Evolutionary conservation across 192 early-diverging fungal species (phyloP), one percentile per base, ranked within the genome.

Genomic region (Podila verticillata): DNA sequence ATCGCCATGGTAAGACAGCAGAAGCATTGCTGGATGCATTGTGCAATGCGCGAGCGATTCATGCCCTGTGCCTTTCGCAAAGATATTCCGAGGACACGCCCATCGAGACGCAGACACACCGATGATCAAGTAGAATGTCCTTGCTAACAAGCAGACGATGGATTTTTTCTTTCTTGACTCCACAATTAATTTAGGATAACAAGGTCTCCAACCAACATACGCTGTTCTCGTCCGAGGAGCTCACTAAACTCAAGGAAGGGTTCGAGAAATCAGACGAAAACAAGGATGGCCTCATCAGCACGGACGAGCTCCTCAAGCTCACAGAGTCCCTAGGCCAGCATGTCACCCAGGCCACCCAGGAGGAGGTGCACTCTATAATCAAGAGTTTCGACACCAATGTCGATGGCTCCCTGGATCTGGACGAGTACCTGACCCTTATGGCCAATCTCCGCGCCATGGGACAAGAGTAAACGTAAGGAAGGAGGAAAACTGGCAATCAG

Each of bases 381-480:
- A 19, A 49, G 20, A 22, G 24, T 19, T 70, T 70, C 51, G 68
- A 70, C n/a, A 61, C 59, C 59, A 51, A 70, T 22, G n/a, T 24
- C 28, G 68, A 70, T 51, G 68, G 68, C 17, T 30, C 57, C 15
- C 39, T 70, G 10, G 47, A 62, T 31, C 31, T 49, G 5, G 24
- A 70, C 7, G 68, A 70, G 29, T 70, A 61, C 30, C 4, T 70
- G 31, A 48, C 22, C 13, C 39, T 64, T n/a, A 54, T 54, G 51
- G 51, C 51, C 51, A 54, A 54, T n/a, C 51, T 54, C 51, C 51
- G 51, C 7, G 51, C 51, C 24, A 24, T 54, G 2, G 51, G 51
- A 54, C 22, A 26, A 8, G 51, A 54, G 51, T 54, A 26, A 54
- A 54, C 3, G 24, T 10, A 54, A 54, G 24, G 9, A 22, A n/a